Evolutionary conservation across 202 grass and related monocot genomes (phyloP).

Genomic region (Brachypodium distachyon): DNA sequence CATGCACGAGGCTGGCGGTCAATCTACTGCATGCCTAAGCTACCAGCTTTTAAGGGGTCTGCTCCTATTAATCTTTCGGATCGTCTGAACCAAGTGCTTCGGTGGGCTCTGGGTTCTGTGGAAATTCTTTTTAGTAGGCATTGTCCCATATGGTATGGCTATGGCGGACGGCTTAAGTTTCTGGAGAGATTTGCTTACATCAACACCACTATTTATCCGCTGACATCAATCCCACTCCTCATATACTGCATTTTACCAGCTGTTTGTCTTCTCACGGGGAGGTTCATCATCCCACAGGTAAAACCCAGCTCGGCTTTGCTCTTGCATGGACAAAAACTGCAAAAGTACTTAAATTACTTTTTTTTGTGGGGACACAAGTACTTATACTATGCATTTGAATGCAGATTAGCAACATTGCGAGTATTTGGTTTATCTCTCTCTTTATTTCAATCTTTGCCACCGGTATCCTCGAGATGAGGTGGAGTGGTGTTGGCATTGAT

Average conservation of each 20-base stretch:
- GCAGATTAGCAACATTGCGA: slow-evolving; percentile 82
- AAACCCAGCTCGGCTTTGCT: not conserved
- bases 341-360: not conserved
- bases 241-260: slow-evolving; percentile 78
- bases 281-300: slow-evolving; percentile 89
- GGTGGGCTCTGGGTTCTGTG: slow-evolving; percentile 92
- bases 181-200: slow-evolving; percentile 93
- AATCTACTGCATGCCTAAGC: slow-evolving; percentile 92
- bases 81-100: slow-evolving; percentile 94
- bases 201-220: slow-evolving; percentile 92
- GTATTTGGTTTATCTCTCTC: slow-evolving; percentile 90
- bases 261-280: slow-evolving; percentile 77
- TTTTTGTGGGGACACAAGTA: too few species aligned
- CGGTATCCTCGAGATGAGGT: slow-evolving; percentile 88
- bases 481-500: slow-evolving; percentile 80
- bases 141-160: slow-evolving; percentile 97
- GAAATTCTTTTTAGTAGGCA: slow-evolving; percentile 98
- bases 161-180: slow-evolving; percentile 79
- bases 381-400: slow-evolving; percentile 15
- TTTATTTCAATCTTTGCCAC: slow-evolving; percentile 83
- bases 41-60: slow-evolving; percentile 89
- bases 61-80: slow-evolving; percentile 96
- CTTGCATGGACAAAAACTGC: not conserved
- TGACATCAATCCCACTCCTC: slow-evolving; percentile 79
- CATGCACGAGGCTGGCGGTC: slow-evolving; percentile 93